A percentile compares a stretch with the other conserved stretches of the same genome.
phyloP scores from a whole-genome alignment of 345 rosid species.

The Balakata baccata region DNA sequence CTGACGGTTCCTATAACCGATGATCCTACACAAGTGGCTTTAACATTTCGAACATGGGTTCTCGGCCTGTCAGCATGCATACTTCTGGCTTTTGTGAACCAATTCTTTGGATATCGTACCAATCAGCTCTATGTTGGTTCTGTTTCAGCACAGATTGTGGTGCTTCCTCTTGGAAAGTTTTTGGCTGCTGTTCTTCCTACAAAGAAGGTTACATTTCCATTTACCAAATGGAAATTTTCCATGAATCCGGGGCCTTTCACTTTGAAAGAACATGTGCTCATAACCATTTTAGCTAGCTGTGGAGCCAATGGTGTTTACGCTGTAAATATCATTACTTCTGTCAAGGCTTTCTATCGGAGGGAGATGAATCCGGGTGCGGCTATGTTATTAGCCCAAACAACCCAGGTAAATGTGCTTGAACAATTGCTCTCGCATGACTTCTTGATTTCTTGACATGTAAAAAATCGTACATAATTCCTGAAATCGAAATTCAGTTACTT shows the following conservation, averaged over 20 bases:
- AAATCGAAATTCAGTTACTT: slow-evolving; percentile 46
- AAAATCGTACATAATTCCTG: not conserved
- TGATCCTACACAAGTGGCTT: slow-evolving; percentile 31
- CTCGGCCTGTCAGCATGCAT: slow-evolving; percentile 35
- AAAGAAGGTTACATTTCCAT: slow-evolving; percentile 20
- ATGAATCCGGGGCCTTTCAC: slow-evolving; percentile 55
- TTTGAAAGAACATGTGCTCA: slow-evolving; percentile 46
- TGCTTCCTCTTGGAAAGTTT: slow-evolving; percentile 40
- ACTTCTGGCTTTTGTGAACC: slow-evolving; percentile 34
- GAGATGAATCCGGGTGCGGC: slow-evolving; percentile 28
- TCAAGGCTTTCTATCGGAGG: slow-evolving; percentile 40
- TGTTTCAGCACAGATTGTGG: slow-evolving; percentile 40
- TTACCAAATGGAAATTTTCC: slow-evolving; percentile 43
- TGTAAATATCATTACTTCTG: slow-evolving; percentile 21
- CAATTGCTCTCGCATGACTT: not conserved
- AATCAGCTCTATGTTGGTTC: slow-evolving; percentile 26
- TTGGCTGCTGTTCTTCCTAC: slow-evolving; percentile 40
- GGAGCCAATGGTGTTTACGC: slow-evolving; percentile 38
- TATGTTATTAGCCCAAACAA: slow-evolving; percentile 56
- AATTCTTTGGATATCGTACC: slow-evolving; percentile 37
- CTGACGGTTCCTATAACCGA: slow-evolving; percentile 38
- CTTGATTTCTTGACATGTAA: not conserved
- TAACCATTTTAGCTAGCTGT: slow-evolving; percentile 40
- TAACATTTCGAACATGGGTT: slow-evolving; percentile 50
- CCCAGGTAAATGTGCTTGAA: slow-evolving; percentile 46